These are phyloP conservation scores for Russula dissimulans DNA, from an alignment of 768 basidiomycete genomes.

Conservation along the genomic window DNA sequence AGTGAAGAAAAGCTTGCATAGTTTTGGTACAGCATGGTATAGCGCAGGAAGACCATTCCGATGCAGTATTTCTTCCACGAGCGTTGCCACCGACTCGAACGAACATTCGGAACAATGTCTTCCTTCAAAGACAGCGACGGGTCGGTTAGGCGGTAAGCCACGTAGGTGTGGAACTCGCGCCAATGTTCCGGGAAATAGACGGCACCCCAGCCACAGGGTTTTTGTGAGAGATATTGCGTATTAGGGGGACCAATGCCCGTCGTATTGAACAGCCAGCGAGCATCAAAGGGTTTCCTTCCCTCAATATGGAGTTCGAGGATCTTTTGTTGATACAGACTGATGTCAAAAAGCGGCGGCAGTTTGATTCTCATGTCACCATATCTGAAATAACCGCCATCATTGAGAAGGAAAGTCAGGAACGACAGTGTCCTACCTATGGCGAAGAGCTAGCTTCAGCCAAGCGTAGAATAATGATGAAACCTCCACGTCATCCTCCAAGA, in stretches of 20 bases:
- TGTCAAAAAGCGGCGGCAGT: slow-evolving; percentile 54
- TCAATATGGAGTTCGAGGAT: slow-evolving; percentile 60
- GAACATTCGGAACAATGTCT: slow-evolving; percentile 59
- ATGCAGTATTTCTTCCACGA: slow-evolving; percentile 91
- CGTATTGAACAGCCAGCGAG: slow-evolving; percentile 46
- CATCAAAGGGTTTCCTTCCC: slow-evolving; percentile 61
- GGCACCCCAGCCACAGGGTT: slow-evolving; percentile 89
- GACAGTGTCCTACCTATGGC: slow-evolving; percentile 43
- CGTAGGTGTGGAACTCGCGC: slow-evolving; percentile 78
- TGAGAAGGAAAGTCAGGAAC: background rate
- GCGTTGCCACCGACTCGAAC: slow-evolving; percentile 71
- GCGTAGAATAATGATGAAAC: slow-evolving; percentile 78
- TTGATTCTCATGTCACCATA: slow-evolving; percentile 39
- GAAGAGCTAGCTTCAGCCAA: slow-evolving; percentile 73
- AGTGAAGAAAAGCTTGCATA: slow-evolving; percentile 60
- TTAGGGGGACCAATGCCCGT: slow-evolving; percentile 33
- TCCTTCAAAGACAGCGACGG: slow-evolving; percentile 29
- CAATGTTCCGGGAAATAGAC: slow-evolving; percentile 85
- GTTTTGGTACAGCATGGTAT: slow-evolving; percentile 87
- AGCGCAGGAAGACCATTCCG: slow-evolving; percentile 71
- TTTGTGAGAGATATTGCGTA: slow-evolving; percentile 75
- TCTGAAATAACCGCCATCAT: slow-evolving; percentile 31
- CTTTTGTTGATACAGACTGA: slow-evolving; percentile 84
- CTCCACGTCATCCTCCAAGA: slow-evolving; percentile 84
- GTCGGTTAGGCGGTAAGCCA: slow-evolving; percentile 50